phyloP scores from a whole-genome alignment of 139 green algal genomes.

The Trebouxia sp. region DNA sequence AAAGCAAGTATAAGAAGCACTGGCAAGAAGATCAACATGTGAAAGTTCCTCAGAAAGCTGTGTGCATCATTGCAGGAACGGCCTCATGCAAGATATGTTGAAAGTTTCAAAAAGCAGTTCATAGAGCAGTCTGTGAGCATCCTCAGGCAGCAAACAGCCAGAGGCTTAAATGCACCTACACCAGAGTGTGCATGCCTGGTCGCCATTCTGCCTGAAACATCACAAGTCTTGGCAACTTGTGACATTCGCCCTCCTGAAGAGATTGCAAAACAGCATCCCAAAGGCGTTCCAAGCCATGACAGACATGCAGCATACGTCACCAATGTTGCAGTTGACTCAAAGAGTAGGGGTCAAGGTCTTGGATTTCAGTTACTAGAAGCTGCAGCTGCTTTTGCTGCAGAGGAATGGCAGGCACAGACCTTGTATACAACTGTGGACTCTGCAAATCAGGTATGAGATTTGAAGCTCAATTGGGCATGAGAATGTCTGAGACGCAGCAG shows the following conservation, averaged over 20 bases:
- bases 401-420: neutral
- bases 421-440: slow-evolving; percentile 11
- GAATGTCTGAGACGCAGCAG: too few relatives aligned
- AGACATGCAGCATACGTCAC: slow-evolving; percentile 1
- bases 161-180: neutral
- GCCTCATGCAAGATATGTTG: slow-evolving; percentile 3
- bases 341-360: neutral
- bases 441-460: neutral
- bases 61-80: neutral
- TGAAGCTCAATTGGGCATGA: too few relatives aligned
- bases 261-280: neutral
- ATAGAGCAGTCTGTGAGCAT: neutral
- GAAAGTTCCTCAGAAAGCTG: too few relatives aligned
- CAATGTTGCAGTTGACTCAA: slow-evolving; percentile 21
- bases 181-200: slow-evolving; percentile 7
- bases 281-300: neutral
- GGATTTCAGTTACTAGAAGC: slow-evolving; percentile 6
- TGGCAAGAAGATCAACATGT: too few relatives aligned
- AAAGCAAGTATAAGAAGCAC: too few relatives aligned
- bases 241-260: neutral
- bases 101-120: slow-evolving; percentile 14
- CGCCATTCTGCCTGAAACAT: neutral
- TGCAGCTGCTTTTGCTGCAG: neutral
- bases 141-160: slow-evolving; percentile 3
- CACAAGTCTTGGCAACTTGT: neutral